A percentile compares a stretch with the other conserved stretches of the same genome.
Conservation (phyloP, 1,284 basidiomycete genomes). For the Cryptococcus floricola region DNA sequence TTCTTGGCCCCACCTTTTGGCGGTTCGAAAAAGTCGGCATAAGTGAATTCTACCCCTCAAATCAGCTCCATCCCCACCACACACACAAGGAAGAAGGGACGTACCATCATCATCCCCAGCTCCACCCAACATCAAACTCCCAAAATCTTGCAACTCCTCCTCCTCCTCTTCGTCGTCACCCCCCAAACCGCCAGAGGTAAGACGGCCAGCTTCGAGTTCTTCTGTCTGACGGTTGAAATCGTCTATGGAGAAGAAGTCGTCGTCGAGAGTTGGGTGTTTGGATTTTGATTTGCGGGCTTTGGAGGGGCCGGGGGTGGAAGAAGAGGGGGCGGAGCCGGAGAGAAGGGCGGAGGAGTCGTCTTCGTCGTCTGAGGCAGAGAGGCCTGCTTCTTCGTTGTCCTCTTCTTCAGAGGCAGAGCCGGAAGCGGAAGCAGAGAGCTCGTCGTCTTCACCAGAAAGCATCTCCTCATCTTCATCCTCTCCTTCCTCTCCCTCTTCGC, state of each 20-base stretch:
- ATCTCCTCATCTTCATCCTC: slow-evolving; percentile 12
- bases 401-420: slow-evolving; percentile 18
- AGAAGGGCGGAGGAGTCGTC: slow-evolving; percentile 26
- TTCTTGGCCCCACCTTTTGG: slow-evolving; percentile 26
- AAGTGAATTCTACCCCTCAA: slow-evolving; percentile 43
- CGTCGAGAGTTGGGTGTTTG: slow-evolving; percentile 70
- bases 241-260: slow-evolving; percentile 86
- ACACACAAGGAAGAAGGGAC: slow-evolving; percentile 10
- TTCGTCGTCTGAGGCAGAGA: slow-evolving; percentile 23
- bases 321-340: neutral
- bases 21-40: slow-evolving; percentile 62
- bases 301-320: slow-evolving; percentile 38
- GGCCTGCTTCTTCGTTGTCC: slow-evolving; percentile 10
- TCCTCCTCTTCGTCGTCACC: slow-evolving; percentile 54
- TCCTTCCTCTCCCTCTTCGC: slow-evolving; percentile 11
- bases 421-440: slow-evolving; percentile 13
- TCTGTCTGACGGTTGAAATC: slow-evolving; percentile 86
- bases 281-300: slow-evolving; percentile 28
- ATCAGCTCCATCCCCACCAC: neutral
- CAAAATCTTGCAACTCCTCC: slow-evolving; percentile 54
- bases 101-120: slow-evolving; percentile 46
- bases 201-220: slow-evolving; percentile 65
- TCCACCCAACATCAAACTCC: slow-evolving; percentile 44
- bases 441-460: slow-evolving; percentile 1
- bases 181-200: slow-evolving; percentile 60